Base-by-base conservation (phyloP, 768 basidiomycete species). In the Trametopsis cervina region DNA sequence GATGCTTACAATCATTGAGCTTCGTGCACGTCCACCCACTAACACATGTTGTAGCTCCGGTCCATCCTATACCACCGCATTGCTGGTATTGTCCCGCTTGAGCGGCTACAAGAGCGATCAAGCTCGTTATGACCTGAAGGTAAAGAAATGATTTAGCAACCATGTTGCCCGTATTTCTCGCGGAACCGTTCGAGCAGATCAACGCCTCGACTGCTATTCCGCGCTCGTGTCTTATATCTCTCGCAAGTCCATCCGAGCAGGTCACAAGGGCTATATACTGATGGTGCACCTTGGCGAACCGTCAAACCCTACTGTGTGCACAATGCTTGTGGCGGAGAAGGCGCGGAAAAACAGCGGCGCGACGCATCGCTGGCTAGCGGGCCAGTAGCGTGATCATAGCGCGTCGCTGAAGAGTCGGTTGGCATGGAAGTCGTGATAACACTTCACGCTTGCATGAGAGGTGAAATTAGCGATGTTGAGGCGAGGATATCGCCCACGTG, bases 51-150 rank as follows among this genome's bases (percentile, higher is more conserved):
- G 76, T 77, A 4, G 64, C 66, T 12, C 76, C 76, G 23, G 68
- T 68, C 76, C 76, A 76, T 63, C 72, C 72, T 25, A 64, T 70
- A 20, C 76, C 75, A 36, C 75, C 76, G 47, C 76, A 76, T 54
- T 77, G 74, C n/a, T 54, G 61, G 51, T 72, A 74, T 11, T 70
- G 51, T 2, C 65, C 57, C 49, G 70, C 68, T 45, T 75, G 73
- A 18, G 72, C 69, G n/a, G 53, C 42, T 22, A 55, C 64, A 42
- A 49, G 22, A 45, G 46, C 49, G 17, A 64, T 37, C 18, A 65
- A 35, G 20, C 55, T 51, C 40, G 69, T 45, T 45, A 60, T 44
- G 15, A 53, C 13, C 12, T 49, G 35, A 20, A 50, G 38, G 22
- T n/a, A n/a, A n/a, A n/a, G n/a, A n/a, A n/a, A n/a, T n/a, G n/a